phyloP scores from a whole-genome alignment of 208 protist genomes.

The Crithidia thermophila region DNA sequence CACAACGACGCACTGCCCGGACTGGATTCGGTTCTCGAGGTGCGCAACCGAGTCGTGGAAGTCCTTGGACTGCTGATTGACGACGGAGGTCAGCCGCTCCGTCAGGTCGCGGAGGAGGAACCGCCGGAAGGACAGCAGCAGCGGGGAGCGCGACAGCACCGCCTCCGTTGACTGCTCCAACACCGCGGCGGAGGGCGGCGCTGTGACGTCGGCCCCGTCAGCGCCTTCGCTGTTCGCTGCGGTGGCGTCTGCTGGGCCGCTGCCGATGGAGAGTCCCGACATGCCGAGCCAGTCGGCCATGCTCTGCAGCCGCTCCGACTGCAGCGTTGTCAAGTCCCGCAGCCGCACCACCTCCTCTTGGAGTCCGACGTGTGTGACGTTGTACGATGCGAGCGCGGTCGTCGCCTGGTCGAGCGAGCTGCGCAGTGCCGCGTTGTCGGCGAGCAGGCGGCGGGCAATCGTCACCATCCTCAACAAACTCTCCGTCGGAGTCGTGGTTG shows the following conservation, averaged over 20 bases:
- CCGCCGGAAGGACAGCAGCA: conserved; percentile 76
- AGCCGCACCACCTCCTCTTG: conserved; percentile 27
- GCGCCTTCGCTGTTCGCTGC: not conserved
- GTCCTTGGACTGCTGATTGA: conserved; percentile 59
- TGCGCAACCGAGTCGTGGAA: conserved; percentile 42
- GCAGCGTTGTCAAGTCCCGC: conserved; percentile 14
- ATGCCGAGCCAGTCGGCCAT: conserved; percentile 27
- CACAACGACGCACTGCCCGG: conserved; percentile 16
- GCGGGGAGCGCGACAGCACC: conserved; percentile 52
- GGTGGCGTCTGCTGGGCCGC: not conserved
- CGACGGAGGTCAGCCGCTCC: conserved; percentile 52
- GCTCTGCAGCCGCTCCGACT: conserved; percentile 16
- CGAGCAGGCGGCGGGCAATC: conserved; percentile 25
- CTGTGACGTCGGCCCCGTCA: not conserved
- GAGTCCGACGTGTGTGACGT: conserved; percentile 10
- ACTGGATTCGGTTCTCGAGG: conserved; percentile 41
- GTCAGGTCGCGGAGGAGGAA: conserved; percentile 69
- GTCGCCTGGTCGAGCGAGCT: conserved; percentile 22
- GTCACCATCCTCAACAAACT: conserved; percentile 33
- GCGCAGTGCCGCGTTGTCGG: conserved; percentile 35
- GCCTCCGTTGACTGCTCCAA: conserved; percentile 31
- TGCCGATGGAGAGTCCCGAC: conserved; percentile 1
- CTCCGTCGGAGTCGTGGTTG: conserved; percentile 18
- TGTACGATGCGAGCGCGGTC: conserved; percentile 5
- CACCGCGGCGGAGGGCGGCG: conserved; percentile 1